phyloP scores from a whole-genome alignment of 257 asterid genomes.

The Ligustrum vulgare region DNA sequence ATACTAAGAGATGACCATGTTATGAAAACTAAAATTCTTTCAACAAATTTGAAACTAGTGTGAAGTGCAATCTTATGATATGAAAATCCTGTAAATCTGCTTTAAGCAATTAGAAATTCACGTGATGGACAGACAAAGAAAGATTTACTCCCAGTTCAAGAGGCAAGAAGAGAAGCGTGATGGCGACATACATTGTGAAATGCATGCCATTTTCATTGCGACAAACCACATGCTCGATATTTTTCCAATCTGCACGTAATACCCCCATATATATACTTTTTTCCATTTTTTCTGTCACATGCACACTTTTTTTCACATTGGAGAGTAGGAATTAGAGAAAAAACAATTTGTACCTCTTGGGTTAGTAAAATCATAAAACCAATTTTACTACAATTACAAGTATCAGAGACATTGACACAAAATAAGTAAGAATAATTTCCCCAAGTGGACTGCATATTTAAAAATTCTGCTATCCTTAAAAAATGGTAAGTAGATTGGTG shows the following conservation, averaged over 20 bases:
- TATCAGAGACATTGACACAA: neutral
- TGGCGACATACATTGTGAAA: too few species aligned
- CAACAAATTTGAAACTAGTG: too few species aligned
- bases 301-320: neutral
- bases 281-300: neutral
- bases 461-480: neutral
- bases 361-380: neutral
- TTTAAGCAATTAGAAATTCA: too few species aligned
- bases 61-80: too few species aligned
- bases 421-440: neutral
- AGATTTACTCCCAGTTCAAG: too few species aligned
- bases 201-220: slow-evolving; percentile 64
- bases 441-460: neutral
- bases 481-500: too few species aligned
- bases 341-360: neutral
- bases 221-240: slow-evolving; percentile 69
- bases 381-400: slow-evolving; percentile 30
- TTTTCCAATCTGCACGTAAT: slow-evolving; percentile 54
- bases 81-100: too few species aligned
- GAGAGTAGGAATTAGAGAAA: neutral
- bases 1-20: too few species aligned
- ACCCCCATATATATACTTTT: neutral
- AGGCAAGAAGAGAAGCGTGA: too few species aligned
- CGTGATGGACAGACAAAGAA: too few species aligned
- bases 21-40: too few species aligned